Base-by-base conservation (phyloP, 129 eudicot genomes). In the Flaveria robusta region DNA sequence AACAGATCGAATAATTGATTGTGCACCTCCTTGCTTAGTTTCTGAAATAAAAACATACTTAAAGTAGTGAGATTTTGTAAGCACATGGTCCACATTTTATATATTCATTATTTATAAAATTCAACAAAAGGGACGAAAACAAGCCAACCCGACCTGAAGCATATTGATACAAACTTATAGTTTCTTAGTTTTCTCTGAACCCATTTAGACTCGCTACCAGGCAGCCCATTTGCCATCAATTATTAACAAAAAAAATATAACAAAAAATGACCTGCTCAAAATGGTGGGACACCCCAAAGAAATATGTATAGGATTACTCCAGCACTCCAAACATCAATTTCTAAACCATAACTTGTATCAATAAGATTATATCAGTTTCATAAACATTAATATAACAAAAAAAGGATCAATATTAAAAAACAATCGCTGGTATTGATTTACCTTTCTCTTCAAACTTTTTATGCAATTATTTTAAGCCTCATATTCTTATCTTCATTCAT, bases 1-100 rank as follows among this genome's bases (percentile, higher is more conserved):
- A 66, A 76, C 87, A 1, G 97, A 92, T 63, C 96, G 84, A 70
- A 92, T 92, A 65, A 92, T 92, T 71, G 97, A 89, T 45, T 87
- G 91, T 51, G 97, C 97, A 66, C 89, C 96, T 74, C 97, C 97
- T 86, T 92, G 96, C 67, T 92, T 96, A 20, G 93, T n/a, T n/a
- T n/a, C n/a, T n/a, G n/a, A n/a, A n/a, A n/a, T n/a, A n/a, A n/a
- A n/a, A n/a, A n/a, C n/a, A 0, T 50, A 46, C 52, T 3, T 13
- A 69, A 6, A 54, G 19, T 50, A 50, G 16, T 18, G 60, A 54
- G 11, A 3, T 54, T 54, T 6, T 54, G 60, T 1, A 54, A 54
- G n/a, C n/a, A n/a, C n/a, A n/a, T n/a, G n/a, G n/a, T n/a, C 4
- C 27, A 19, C 60, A 54, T 54, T 52, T 4, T 6, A 52, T n/a